Evolutionary conservation across 2,329 filamentous ascomycete genomes (phyloP).

Genomic region (Hypocreales sp.): DNA sequence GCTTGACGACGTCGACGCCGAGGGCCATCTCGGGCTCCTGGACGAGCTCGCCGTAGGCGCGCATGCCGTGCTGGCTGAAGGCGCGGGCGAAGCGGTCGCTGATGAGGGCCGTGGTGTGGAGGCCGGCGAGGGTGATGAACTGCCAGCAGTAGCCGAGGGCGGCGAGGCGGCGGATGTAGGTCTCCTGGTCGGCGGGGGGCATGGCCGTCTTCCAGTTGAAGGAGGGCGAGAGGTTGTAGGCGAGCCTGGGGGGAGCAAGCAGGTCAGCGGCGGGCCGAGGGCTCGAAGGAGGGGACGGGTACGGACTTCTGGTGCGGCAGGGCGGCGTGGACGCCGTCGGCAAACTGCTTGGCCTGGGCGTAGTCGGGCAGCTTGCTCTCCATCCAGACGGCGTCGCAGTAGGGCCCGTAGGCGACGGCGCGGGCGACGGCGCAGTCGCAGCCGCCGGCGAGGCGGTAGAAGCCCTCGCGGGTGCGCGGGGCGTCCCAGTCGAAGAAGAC

Average conservation of each 20-base stretch:
- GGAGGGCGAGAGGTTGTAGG: constrained; percentile 94
- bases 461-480: constrained; percentile 86
- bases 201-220: constrained; percentile 99
- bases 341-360: constrained; percentile 82
- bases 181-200: constrained; percentile 83
- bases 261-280: neutral
- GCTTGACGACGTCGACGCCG: constrained; percentile 87
- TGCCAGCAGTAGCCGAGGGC: constrained; percentile 96
- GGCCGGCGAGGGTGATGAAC: constrained; percentile 96
- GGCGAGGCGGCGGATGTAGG: constrained; percentile 84
- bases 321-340: constrained; percentile 79
- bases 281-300: constrained; percentile 1
- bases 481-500: constrained; percentile 91
- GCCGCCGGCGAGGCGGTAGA: constrained; percentile 83
- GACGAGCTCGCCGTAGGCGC: constrained; percentile 90
- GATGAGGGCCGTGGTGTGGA: constrained; percentile 91
- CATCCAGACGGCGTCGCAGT: constrained; percentile 98
- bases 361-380: constrained; percentile 94
- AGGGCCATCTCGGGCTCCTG: constrained; percentile 94
- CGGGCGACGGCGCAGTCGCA: constrained; percentile 85
- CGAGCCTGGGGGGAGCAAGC: constrained; percentile 53
- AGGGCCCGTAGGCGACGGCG: constrained; percentile 81
- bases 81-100: constrained; percentile 76
- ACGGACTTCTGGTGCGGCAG: constrained; percentile 92
- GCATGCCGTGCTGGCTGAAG: constrained; percentile 74